Evolutionary conservation across 2,329 filamentous ascomycete genomes (phyloP), one percentile per base, ranked within the genome.

Genomic region (Xylariaceae sp.): DNA sequence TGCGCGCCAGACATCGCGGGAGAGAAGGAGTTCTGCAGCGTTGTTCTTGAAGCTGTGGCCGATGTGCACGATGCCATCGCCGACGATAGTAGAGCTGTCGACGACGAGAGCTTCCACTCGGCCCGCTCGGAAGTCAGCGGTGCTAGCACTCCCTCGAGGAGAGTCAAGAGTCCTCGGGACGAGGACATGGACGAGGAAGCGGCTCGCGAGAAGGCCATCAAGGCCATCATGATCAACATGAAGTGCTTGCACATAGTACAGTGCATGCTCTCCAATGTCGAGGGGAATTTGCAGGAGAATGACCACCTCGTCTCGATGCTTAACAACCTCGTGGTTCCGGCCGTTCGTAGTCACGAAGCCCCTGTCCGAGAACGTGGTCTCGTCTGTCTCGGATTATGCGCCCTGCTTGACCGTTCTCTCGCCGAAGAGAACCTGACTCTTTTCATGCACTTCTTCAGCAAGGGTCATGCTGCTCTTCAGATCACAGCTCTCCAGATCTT

Each of bases 211-310:
- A 95, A 92, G 58, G 90, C 89, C 1, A 85, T 97, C 65, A 87
- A 85, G 65, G 92, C 97, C 75, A 94, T 97, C 71, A 87, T 97
- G 78, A 89, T 97, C 73, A 97, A 97, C 78, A 92, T 97, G 85
- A 97, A 97, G 76, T 97, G 94, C 73, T 81, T 99, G 62, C 90
- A 97, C 71, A 97, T 99, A 66, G 92, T 95, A 30, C 91, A 97
- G 74, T 97, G 92, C 79, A 96, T 97, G 89, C 82, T 99, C 55
- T 87, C 95, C 71, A 96, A 97, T 70, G 90, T 99, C 8, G 83
- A 89, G 56, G 90, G 91, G 62, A 89, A 89, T 69, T 79, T 97
- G 44, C 92, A 97, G 74, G 84, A 92, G 66, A 96, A 96, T 72
- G 87, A 89, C 59, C 88, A 96, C 70, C 77, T 97, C n/a, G 90